Percentiles rank a stretch among this genome's conserved stretches.
Conservation (phyloP, 331 rosid genomes). For the Saraca asoca region DNA sequence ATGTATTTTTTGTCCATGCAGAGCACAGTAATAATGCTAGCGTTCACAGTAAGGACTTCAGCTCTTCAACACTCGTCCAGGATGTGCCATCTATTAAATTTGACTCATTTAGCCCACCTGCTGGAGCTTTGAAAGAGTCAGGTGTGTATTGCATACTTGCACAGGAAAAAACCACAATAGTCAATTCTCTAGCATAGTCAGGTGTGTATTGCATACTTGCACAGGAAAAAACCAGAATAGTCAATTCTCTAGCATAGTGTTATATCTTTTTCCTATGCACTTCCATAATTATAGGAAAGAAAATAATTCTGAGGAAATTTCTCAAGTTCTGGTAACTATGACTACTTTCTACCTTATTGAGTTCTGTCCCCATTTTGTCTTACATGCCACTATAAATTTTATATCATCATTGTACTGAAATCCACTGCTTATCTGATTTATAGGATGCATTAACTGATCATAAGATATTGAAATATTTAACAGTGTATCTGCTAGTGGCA, state of each 20-base stretch:
- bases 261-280: conserved; percentile 2
- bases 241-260: neutral
- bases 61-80: conserved; percentile 38
- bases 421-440: neutral
- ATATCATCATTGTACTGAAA: neutral
- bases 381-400: neutral
- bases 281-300: conserved; percentile 13
- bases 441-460: neutral
- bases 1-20: conserved; percentile 38
- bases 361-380: neutral
- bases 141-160: conserved; percentile 42
- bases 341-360: conserved; percentile 13
- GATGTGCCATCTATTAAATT: conserved; percentile 37
- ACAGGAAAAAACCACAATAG: conserved; percentile 8
- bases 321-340: conserved; percentile 12
- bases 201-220: conserved; percentile 42
- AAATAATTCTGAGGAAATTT: conserved; percentile 13
- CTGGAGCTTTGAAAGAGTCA: conserved; percentile 42
- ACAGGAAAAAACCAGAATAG: conserved; percentile 8
- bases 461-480: neutral
- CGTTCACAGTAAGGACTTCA: conserved; percentile 28
- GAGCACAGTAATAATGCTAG: conserved; percentile 37
- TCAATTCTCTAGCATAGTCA: conserved; percentile 15
- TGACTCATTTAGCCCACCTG: conserved; percentile 39
- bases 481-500: no score